phyloP scores from a whole-genome alignment of 2,329 filamentous ascomycete species.

The Colletotrichum sp. region DNA sequence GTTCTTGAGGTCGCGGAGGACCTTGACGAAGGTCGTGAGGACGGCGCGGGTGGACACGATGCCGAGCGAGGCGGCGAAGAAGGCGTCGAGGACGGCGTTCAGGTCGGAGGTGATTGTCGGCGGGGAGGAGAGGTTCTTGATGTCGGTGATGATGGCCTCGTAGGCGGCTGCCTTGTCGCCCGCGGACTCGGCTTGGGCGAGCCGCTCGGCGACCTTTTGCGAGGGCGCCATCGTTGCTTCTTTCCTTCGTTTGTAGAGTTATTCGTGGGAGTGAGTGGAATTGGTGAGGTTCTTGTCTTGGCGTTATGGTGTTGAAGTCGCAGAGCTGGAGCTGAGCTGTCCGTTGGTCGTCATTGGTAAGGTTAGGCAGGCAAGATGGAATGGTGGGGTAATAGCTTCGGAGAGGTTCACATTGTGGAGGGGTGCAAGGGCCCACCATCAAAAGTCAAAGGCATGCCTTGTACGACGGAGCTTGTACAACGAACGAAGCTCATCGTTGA shows the following conservation, averaged over 20 bases:
- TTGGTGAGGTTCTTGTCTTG: not conserved
- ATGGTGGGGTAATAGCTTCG: conserved; percentile 25
- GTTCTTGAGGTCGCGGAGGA: conserved; percentile 65
- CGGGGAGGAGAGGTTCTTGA: conserved; percentile 45
- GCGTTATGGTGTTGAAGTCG: not conserved
- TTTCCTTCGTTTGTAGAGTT: not conserved
- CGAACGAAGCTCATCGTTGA: not conserved
- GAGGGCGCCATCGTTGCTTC: conserved; percentile 38
- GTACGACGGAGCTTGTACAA: not conserved
- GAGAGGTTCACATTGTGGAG: not conserved
- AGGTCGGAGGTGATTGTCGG: conserved; percentile 58
- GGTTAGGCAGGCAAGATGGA: conserved; percentile 18
- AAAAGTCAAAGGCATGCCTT: not conserved
- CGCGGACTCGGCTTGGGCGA: conserved; percentile 43
- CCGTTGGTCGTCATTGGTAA: conserved; percentile 9
- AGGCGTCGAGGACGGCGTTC: conserved; percentile 68
- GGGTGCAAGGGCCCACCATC: not conserved
- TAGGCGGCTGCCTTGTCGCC: conserved; percentile 50
- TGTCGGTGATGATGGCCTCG: conserved; percentile 48
- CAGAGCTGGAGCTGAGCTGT: conserved; percentile 3
- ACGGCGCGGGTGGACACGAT: conserved; percentile 78
- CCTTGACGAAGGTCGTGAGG: conserved; percentile 68
- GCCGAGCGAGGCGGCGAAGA: conserved; percentile 73
- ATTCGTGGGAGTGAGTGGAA: not conserved
- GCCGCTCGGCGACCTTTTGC: conserved; percentile 46